Evolutionary conservation across 306 rosid genomes (phyloP).

Genomic region (Vigna radiata): DNA sequence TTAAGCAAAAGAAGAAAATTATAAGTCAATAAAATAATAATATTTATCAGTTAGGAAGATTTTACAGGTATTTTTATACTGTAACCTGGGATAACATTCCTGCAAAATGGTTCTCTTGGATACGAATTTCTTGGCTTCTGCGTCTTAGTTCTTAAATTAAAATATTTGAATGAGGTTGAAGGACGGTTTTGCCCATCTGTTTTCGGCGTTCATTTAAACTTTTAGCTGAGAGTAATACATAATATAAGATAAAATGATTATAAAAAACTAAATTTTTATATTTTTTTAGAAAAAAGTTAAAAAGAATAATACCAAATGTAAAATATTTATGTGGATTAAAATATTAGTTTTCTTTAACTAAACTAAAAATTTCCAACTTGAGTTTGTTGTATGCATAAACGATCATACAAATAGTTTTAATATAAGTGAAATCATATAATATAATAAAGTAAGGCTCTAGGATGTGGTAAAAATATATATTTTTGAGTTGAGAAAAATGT

Average conservation of each 20-base stretch:
- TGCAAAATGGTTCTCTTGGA: background rate
- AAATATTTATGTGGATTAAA: too few species aligned
- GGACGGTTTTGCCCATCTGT: background rate
- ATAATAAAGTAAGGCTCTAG: too few species aligned
- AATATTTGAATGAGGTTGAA: background rate
- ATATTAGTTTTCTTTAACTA: background rate
- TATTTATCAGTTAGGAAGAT: background rate
- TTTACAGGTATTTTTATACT: background rate
- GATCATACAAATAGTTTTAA: too few species aligned
- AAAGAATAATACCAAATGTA: too few species aligned
- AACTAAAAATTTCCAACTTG: background rate
- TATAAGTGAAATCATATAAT: too few species aligned
- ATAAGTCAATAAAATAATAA: background rate
- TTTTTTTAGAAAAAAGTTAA: too few species aligned
- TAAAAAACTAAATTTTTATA: too few species aligned
- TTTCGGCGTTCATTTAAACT: background rate
- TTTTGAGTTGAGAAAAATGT: too few species aligned
- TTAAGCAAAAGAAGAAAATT: background rate
- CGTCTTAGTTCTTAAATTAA: background rate
- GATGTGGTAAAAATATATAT: too few species aligned
- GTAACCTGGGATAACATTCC: slow-evolving; percentile 5
- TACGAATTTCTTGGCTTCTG: slow-evolving; percentile 12
- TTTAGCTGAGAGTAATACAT: too few species aligned
- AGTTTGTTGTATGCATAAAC: too few species aligned
- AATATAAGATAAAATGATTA: too few species aligned